Percentiles rank a stretch among this genome's conserved stretches.
Evolutionary conservation across 2,329 filamentous ascomycete species (phyloP).

Genomic region (Dichotomopilus funicola): DNA sequence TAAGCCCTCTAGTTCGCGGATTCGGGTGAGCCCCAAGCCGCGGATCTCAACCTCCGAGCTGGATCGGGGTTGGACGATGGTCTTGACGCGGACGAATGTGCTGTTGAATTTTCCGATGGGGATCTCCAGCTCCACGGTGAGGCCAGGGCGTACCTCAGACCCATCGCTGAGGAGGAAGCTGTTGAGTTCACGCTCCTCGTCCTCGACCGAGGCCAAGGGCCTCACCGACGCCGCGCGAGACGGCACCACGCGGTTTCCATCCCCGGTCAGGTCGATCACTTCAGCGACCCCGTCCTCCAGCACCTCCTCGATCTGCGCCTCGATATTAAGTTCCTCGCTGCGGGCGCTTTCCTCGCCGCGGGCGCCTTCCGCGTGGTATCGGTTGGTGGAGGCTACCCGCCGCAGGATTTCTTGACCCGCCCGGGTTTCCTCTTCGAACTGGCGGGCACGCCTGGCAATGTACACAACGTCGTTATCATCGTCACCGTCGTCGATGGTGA

Average conservation of each 20-base stretch:
- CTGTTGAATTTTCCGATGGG: background rate
- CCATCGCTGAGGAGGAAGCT: background rate
- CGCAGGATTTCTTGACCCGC: no score
- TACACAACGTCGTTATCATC: no score
- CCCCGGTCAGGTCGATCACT: slow-evolving; percentile 16
- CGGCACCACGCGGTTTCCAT: background rate
- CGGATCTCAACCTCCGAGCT: slow-evolving; percentile 34
- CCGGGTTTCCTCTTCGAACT: no score
- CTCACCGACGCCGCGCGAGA: background rate
- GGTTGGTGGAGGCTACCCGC: background rate
- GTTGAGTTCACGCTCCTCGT: background rate
- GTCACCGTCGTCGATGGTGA: no score
- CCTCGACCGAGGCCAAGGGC: background rate
- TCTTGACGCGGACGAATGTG: slow-evolving; percentile 35
- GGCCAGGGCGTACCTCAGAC: background rate
- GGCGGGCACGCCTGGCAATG: no score
- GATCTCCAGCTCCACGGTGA: slow-evolving; percentile 4
- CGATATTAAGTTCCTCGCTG: background rate
- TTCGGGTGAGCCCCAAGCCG: slow-evolving; percentile 35
- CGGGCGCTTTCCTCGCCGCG: background rate
- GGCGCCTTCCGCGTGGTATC: background rate
- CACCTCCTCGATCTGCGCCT: slow-evolving; percentile 7
- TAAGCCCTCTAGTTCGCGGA: slow-evolving; percentile 30
- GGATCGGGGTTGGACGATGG: slow-evolving; percentile 27
- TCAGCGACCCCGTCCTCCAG: slow-evolving; percentile 6